Evolutionary conservation across 371 early-diverging fungal genomes (phyloP), one percentile per base, ranked within the genome.

Genomic region (Chytridiales sp.): DNA sequence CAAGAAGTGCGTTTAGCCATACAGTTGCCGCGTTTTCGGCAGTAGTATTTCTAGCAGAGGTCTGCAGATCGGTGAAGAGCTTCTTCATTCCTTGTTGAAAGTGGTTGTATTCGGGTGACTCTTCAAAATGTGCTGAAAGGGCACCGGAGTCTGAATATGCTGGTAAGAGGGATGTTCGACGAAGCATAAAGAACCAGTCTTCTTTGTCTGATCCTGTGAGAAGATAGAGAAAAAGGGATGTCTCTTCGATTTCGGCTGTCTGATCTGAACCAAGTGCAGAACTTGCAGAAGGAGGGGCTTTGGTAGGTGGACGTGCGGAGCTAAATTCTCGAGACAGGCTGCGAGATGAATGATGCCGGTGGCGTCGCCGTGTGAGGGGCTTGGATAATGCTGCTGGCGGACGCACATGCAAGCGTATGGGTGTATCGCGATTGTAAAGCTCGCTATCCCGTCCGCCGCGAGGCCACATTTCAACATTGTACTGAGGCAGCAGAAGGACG

Each of bases 1-100:
- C 94, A 11, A 92, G 67, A 11, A 94, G 77, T 0, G 92, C 92
- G 70, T 95, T 95, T 49, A 95, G 80, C 95, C 95, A 94, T 13
- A 73, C 76, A 1, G 73, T 68, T 24, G 76, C 61, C 1, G 60
- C 40, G 51, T 27, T 17, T 9, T 46, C 39, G 56, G 47, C 48
- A 4, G n/a, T 27, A n/a, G 50, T 13, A 15, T 27, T 55, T 22
- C 46, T 27, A 15, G 36, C 22, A 19, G 48, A 35, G 36, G 27
- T 2, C 13, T 27, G 21, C 19, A 19, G 30, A n/a, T 51, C 60
- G 40, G 59, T 39, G 15, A 57, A 46, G 19, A 75, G 61, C 61
- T 75, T 75, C 31, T 57, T 38, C 72, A 75, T 72, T 21, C 70
- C 66, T 8, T 56, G 62, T 21, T 43, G 34, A 53, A 67, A 66